Evolutionary conservation across 495 filamentous ascomycete species (phyloP), one percentile per base, ranked within the genome.

Genomic region (Hypoxylon fragiforme): DNA sequence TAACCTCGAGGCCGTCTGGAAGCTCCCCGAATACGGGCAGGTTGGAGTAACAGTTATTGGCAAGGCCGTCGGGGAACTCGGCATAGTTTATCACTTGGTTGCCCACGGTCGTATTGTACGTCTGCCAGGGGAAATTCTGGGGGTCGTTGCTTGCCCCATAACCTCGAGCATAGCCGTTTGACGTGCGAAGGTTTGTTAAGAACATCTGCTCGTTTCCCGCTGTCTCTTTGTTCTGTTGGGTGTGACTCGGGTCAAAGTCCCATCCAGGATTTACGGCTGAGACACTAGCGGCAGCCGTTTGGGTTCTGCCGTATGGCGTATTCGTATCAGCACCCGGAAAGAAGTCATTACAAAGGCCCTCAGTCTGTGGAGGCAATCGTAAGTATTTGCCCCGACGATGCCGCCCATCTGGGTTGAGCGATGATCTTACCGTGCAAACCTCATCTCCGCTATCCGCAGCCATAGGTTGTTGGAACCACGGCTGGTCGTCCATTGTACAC

Each of bases 211-310:
- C 61, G 59, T 47, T 65, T 62, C 54, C 65, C 42, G 45, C 34
- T 16, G 28, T 22, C 28, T 52, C 56, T 64, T 62, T 64, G 44
- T 65, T 54, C 36, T 50, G 62, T 43, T 60, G 65, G 48, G 51
- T 16, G 30, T 65, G 65, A 63, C 58, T 60, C 65, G 65, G 62
- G 38, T 44, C 52, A 57, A 57, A 50, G 31, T 64, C 51, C 39
- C 65, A 57, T 44, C 65, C 57, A 52, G 34, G 35, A 57, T 50
- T 59, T 52, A 52, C 45, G 45, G 50, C 61, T 65, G 65, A 65
- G 62, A 67, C 65, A 67, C 48, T 50, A 55, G 45, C 46, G 46
- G 65, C 36, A 26, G 42, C 41, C 58, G 65, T 65, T 65, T 67
- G 65, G 13, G n/a, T 21, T 41, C 51, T 57, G 30, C 24, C 38